Evolutionary conservation across 2,329 filamentous ascomycete genomes (phyloP).

Genomic region (Calonectria crousiana): DNA sequence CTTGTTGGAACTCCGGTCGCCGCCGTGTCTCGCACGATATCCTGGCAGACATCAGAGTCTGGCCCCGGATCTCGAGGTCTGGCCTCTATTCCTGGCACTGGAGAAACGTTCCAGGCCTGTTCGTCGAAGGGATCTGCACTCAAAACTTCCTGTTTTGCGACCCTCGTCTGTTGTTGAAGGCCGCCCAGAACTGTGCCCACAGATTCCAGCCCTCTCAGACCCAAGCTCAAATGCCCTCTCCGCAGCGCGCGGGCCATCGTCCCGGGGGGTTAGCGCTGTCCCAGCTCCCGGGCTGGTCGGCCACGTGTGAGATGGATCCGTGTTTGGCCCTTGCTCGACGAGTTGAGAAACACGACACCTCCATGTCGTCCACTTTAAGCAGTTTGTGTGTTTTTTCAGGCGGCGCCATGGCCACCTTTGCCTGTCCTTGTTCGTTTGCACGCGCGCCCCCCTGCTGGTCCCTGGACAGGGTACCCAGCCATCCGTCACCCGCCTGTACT

Average conservation of each 20-base stretch:
- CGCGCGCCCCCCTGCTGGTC: constrained; percentile 22
- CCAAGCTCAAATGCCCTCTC: constrained; percentile 20
- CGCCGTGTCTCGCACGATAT: constrained; percentile 1
- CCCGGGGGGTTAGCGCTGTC: constrained; percentile 31
- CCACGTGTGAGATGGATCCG: constrained; percentile 45
- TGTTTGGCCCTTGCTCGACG: constrained; percentile 37
- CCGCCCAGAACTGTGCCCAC: constrained; percentile 6
- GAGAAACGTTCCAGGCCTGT: constrained; percentile 22
- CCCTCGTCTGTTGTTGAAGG: not conserved
- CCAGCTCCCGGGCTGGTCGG: constrained; percentile 31
- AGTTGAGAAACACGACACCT: constrained; percentile 36
- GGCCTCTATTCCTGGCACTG: not conserved
- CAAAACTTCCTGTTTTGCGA: constrained; percentile 20
- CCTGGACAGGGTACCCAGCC: constrained; percentile 22
- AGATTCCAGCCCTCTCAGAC: constrained; percentile 12
- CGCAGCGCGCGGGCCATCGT: constrained; percentile 26
- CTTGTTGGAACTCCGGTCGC: not conserved
- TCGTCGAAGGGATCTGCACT: constrained; percentile 16
- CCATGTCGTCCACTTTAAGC: constrained; percentile 32
- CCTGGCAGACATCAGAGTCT: constrained; percentile 3
- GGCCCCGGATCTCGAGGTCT: constrained; percentile 2
- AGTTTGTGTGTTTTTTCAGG: constrained; percentile 30
- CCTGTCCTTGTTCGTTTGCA: constrained; percentile 14
- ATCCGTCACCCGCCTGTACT: constrained; percentile 26
- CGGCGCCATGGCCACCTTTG: constrained; percentile 29